These are phyloP conservation scores for Histomonas meleagridis DNA, from an alignment of 208 protist genomes.

Conservation along the genomic window DNA sequence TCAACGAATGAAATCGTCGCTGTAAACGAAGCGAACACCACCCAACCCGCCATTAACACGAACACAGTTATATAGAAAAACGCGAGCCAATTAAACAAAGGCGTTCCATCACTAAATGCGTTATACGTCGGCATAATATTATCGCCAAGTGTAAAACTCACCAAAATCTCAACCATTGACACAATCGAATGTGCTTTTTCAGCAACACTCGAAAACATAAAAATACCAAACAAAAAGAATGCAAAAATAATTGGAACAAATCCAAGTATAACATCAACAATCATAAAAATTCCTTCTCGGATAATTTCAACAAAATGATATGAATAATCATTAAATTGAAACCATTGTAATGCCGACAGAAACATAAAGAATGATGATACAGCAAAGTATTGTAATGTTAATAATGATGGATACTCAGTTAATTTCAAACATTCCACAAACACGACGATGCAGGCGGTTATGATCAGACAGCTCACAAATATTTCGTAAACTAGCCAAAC, in stretches of 20 bases:
- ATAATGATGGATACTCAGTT: neutral
- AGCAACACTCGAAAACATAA: neutral
- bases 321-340: neutral
- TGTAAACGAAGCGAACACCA: neutral
- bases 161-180: neutral
- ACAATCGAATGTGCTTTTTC: neutral
- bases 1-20: neutral
- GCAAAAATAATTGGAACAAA: neutral
- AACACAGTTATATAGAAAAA: neutral
- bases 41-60: neutral
- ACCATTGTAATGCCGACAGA: neutral
- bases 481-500: neutral
- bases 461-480: neutral
- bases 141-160: neutral
- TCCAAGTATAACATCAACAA: neutral
- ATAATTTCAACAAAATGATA: neutral
- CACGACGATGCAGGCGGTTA: neutral
- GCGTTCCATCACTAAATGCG: neutral
- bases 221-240: neutral
- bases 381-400: neutral
- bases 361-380: neutral
- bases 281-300: neutral
- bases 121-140: slow-evolving; percentile 4
- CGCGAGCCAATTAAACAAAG: neutral
- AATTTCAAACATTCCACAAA: neutral